Evolutionary conservation across 164 flowering plant species (phyloP).

Genomic region (Litsea cubeba): DNA sequence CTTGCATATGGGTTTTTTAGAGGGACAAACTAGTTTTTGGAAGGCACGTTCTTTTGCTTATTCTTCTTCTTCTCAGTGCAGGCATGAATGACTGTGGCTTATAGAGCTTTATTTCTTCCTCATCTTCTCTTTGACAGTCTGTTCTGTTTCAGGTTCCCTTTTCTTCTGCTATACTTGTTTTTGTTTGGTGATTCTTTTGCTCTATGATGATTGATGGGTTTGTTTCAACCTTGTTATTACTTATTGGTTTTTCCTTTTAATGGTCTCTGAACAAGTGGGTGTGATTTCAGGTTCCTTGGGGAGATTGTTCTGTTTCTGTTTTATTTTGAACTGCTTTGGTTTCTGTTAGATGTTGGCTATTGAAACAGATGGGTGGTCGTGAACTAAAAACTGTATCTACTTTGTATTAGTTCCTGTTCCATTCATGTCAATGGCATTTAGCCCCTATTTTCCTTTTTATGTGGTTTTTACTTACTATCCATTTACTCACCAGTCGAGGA

Average conservation of each 20-base stretch:
- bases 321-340: not conserved
- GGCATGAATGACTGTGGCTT: not conserved
- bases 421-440: too few relatives aligned
- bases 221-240: not conserved
- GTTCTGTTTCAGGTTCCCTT: not conserved
- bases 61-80: not conserved
- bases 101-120: not conserved
- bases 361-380: not conserved
- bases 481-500: too few relatives aligned
- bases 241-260: not conserved
- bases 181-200: not conserved
- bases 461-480: not conserved
- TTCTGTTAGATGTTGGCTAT: not conserved
- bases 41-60: not conserved
- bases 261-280: not conserved
- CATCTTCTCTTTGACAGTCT: not conserved
- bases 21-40: not conserved
- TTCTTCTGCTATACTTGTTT: not conserved
- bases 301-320: too few relatives aligned
- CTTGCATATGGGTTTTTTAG: not conserved
- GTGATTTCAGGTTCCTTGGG: not conserved
- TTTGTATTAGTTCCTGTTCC: not conserved
- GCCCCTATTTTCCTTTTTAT: not conserved
- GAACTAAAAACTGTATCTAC: not conserved
- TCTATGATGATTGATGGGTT: not conserved